Base-by-base conservation (phyloP, 805 yeast genomes). In the Millerago galiae region DNA sequence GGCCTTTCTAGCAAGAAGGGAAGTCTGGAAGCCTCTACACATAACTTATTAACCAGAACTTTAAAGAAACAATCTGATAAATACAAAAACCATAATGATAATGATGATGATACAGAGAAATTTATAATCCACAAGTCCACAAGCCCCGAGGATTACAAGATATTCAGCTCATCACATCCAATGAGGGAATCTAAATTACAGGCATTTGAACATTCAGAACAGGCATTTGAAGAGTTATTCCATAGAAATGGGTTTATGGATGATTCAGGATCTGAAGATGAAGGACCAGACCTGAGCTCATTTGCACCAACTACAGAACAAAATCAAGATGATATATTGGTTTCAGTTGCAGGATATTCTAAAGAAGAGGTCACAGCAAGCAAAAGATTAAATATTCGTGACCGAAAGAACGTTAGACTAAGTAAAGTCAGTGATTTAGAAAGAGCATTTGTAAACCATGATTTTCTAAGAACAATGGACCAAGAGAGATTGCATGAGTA, bases 81-180 rank as follows among this genome's bases (percentile, higher is more conserved):
- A 45, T 51, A 50, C 32, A 50, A 30, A 48, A 11, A 44, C 8
- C 29, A 17, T 16, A 27, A 27, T 35, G 32, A 35, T 11, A 9
- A 28, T 14, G 32, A 8, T 7, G 46, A 38, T 6, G 42, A 30
- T 10, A 3, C 28, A 3, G 47, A 44, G 16, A 45, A 42, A 36
- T 55, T 57, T 32, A 48, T 57, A 14, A 57, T 57, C 5, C 61
- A 57, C 38, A 57, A 57, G 38, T 44, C 60, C 4, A 48, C 56
- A 3, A 47, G 50, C 8, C 55, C 59, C 4, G 57, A 54, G 13
- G 56, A 54, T 26, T 57, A 49, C 37, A 35, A 37, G 31, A 41
- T 57, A 17, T 57, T 55, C 43, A 49, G 51, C 34, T 37, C 53
- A 0, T 10, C 24, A 5, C 59, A 52, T 32, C 56, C 57, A 8